phyloP scores from a whole-genome alignment of 345 rosid species.

The Iberis pinnata region DNA sequence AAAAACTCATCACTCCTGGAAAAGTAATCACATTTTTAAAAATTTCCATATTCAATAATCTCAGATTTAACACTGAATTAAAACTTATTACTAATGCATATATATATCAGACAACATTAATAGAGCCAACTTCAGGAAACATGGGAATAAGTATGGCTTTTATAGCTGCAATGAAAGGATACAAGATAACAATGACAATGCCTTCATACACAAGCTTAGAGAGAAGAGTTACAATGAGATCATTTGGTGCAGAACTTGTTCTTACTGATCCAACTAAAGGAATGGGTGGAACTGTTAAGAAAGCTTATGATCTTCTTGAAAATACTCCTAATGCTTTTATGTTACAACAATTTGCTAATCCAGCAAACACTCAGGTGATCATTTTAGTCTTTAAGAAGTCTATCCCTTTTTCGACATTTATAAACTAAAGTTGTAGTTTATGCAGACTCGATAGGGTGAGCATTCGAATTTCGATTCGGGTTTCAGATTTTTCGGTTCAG shows the following conservation, averaged over 20 bases:
- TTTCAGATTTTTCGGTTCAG: too few relatives aligned
- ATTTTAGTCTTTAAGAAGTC: too few relatives aligned
- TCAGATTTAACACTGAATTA: not conserved
- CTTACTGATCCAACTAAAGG: constrained; percentile 94
- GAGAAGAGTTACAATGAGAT: constrained; percentile 92
- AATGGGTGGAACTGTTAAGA: constrained; percentile 95
- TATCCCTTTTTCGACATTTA: too few relatives aligned
- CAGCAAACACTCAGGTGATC: constrained; percentile 87
- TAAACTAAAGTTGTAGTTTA: too few relatives aligned
- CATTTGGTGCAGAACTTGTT: constrained; percentile 88
- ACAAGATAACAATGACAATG: constrained; percentile 85
- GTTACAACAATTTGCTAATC: constrained; percentile 89
- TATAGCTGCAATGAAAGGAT: constrained; percentile 87
- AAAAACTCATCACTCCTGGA: constrained; percentile 60
- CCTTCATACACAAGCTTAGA: constrained; percentile 97
- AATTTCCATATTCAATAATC: too few relatives aligned
- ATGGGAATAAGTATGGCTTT: constrained; percentile 98
- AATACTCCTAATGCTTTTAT: constrained; percentile 69
- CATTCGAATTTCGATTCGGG: too few relatives aligned
- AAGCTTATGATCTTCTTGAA: constrained; percentile 74
- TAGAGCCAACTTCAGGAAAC: constrained; percentile 96
- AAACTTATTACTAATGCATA: not conserved
- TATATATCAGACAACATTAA: constrained; percentile 82
- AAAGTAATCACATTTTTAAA: constrained; percentile 45
- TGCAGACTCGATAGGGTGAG: too few relatives aligned